Conservation (phyloP, 2,329 filamentous ascomycete species). For the Cordyceps cateniannulata region DNA sequence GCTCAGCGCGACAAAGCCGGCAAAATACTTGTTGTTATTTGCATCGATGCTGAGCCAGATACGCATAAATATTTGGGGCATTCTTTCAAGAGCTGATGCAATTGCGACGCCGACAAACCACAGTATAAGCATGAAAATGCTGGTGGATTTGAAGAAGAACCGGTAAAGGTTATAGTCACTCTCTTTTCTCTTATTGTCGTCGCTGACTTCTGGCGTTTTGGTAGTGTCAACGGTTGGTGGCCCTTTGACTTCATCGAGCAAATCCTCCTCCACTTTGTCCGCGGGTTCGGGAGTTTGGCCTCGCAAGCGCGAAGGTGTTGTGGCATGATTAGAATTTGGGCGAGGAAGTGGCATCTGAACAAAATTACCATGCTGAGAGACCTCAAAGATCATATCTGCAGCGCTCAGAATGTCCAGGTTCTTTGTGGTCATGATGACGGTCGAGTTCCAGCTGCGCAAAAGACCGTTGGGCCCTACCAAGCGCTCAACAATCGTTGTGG, state of each 20-base stretch:
- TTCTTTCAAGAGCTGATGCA: neutral
- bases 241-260: neutral
- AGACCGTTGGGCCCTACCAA: conserved; percentile 11
- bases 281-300: neutral
- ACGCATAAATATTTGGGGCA: conserved; percentile 8
- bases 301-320: neutral
- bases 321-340: neutral
- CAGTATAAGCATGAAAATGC: neutral
- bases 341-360: neutral
- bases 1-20: neutral
- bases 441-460: conserved; percentile 10
- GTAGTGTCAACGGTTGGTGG: neutral
- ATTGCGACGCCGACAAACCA: neutral
- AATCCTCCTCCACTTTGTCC: neutral
- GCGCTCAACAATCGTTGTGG: neutral
- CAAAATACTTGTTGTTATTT: conserved; percentile 9
- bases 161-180: neutral
- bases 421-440: conserved; percentile 12
- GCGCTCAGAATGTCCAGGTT: neutral
- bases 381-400: neutral
- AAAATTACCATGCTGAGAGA: neutral
- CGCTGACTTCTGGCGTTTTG: neutral
- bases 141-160: neutral
- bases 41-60: conserved; percentile 14
- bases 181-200: neutral